Conservation (phyloP, 441 rosid species). For the Populus hybrid region DNA sequence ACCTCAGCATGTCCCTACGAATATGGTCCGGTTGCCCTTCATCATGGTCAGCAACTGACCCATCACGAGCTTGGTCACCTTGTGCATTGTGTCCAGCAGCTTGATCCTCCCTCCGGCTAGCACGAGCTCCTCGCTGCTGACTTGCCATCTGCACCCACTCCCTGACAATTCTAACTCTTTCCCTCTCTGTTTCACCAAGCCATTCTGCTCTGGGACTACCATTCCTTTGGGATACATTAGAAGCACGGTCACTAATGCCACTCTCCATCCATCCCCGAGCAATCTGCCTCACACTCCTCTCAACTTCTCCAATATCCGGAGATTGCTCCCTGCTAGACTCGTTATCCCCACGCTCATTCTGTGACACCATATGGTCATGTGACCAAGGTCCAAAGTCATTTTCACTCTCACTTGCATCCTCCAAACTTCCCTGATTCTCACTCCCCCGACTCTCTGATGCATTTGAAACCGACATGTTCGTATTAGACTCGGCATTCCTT, state of each 20-base stretch:
- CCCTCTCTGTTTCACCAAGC: constrained; percentile 96
- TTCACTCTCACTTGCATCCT: no score
- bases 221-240: constrained; percentile 53
- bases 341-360: no score
- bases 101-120: constrained; percentile 58
- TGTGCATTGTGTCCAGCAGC: constrained; percentile 40
- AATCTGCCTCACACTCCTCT: constrained; percentile 92
- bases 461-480: constrained; percentile 39
- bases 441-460: constrained; percentile 45
- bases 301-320: constrained; percentile 84
- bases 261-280: constrained; percentile 93
- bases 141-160: constrained; percentile 87
- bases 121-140: constrained; percentile 75
- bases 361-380: no score
- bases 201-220: constrained; percentile 73
- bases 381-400: no score
- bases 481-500: constrained; percentile 48
- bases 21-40: constrained; percentile 70
- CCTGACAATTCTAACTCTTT: constrained; percentile 93
- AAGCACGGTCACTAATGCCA: constrained; percentile 63
- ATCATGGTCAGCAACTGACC: constrained; percentile 50
- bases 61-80: constrained; percentile 53
- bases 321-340: constrained; percentile 68
- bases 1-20: constrained; percentile 69
- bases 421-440: no score